Evolutionary conservation across 1,284 basidiomycete species (phyloP).

Genomic region (Cryptococcus jaspeensis): DNA sequence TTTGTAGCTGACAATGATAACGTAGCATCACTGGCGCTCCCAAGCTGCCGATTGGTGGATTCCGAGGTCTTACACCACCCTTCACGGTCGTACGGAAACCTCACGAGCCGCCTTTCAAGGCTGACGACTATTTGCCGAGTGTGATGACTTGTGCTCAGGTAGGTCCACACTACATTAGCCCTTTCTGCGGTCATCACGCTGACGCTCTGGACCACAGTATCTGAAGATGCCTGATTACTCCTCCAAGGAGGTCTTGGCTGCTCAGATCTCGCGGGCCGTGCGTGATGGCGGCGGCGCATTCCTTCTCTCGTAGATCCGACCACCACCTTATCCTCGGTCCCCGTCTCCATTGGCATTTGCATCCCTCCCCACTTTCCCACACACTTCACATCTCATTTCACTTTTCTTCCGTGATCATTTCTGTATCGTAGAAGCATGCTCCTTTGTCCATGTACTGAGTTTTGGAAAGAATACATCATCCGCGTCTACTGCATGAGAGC

Average conservation of each 20-base stretch:
- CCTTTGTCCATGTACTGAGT: too few species aligned
- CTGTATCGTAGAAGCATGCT: too few species aligned
- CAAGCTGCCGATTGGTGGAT: slow-evolving; percentile 91
- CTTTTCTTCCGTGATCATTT: too few species aligned
- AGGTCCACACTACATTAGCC: slow-evolving; percentile 16
- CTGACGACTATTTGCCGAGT: slow-evolving; percentile 93
- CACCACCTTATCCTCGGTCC: not conserved
- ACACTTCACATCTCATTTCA: too few species aligned
- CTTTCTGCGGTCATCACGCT: slow-evolving; percentile 4
- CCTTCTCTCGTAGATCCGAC: slow-evolving; percentile 76
- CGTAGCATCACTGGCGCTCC: slow-evolving; percentile 83
- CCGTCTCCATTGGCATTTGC: not conserved
- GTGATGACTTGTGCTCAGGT: slow-evolving; percentile 98
- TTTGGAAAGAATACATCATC: too few species aligned
- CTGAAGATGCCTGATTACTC: slow-evolving; percentile 93
- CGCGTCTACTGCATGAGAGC: too few species aligned
- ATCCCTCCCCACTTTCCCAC: not conserved
- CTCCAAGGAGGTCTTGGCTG: slow-evolving; percentile 71
- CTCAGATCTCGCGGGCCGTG: slow-evolving; percentile 78
- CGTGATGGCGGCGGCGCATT: slow-evolving; percentile 89
- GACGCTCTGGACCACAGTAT: slow-evolving; percentile 55
- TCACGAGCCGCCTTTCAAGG: slow-evolving; percentile 81
- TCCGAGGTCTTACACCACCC: slow-evolving; percentile 89
- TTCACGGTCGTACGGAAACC: slow-evolving; percentile 97
- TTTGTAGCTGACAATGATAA: not conserved